Evolutionary conservation across 495 filamentous ascomycete genomes (phyloP).

Genomic region (Neurospora intermedia): DNA sequence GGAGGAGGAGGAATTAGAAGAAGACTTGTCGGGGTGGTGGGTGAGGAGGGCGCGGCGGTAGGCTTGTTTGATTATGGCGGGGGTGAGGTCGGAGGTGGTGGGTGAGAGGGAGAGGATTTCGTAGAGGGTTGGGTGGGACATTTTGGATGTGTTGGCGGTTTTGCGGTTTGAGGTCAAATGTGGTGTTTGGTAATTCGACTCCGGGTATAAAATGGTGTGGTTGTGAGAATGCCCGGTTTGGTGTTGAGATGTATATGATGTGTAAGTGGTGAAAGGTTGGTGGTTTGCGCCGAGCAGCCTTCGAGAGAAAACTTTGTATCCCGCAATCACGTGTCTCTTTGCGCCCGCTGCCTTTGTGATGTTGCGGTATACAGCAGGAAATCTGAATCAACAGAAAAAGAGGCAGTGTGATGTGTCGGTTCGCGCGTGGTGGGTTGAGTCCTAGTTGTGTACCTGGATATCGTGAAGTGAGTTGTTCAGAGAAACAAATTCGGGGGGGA

Average conservation of each 20-base stretch:
- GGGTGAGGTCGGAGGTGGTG: conserved; percentile 1
- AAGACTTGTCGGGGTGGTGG: conserved; percentile 72
- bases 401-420: neutral
- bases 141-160: too few relatives aligned
- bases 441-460: neutral
- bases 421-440: neutral
- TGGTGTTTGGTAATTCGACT: too few relatives aligned
- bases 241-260: neutral
- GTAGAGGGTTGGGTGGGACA: conserved; percentile 28
- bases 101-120: conserved; percentile 33
- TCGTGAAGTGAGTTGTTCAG: neutral
- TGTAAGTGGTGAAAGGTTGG: neutral
- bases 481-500: neutral
- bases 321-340: neutral
- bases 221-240: too few relatives aligned
- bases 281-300: neutral
- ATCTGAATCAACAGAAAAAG: neutral
- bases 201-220: too few relatives aligned
- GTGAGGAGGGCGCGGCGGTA: conserved; percentile 69
- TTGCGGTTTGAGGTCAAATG: too few relatives aligned
- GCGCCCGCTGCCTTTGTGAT: neutral
- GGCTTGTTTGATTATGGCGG: conserved; percentile 50
- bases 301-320: neutral
- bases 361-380: neutral
- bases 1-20: conserved; percentile 1